Evolutionary conservation across 257 asterid species (phyloP).

Genomic region (Paraleonurus japonicus): DNA sequence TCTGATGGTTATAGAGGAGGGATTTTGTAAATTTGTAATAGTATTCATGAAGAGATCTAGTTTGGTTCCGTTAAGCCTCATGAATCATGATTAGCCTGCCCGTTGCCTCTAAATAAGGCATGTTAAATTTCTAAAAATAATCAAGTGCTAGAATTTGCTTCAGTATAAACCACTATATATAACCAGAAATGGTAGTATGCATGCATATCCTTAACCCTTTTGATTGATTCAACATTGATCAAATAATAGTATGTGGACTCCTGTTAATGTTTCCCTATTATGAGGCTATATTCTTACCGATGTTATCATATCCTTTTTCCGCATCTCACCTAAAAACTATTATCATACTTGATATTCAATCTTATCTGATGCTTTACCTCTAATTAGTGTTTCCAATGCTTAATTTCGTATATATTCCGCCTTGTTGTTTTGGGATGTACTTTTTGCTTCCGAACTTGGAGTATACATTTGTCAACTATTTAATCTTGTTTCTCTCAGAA

Average conservation of each 20-base stretch:
- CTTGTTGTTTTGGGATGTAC: neutral
- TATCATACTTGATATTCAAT: neutral
- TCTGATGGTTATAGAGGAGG: neutral
- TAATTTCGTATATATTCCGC: neutral
- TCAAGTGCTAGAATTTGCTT: neutral
- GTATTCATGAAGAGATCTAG: too few relatives aligned
- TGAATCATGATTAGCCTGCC: slow-evolving; percentile 2
- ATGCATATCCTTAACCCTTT: neutral
- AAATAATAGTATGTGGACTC: neutral
- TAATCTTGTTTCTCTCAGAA: neutral
- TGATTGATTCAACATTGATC: neutral
- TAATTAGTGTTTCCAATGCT: slow-evolving; percentile 1
- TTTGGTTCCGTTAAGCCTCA: neutral
- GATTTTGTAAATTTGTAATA: neutral
- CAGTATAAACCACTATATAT: neutral
- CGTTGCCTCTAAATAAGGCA: neutral
- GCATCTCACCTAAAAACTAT: neutral
- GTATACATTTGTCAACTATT: neutral
- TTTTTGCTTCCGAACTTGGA: neutral
- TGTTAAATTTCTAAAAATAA: neutral
- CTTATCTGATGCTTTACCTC: neutral
- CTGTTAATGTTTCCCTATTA: neutral
- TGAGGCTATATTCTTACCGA: neutral
- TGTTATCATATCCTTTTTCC: neutral
- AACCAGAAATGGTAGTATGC: neutral